Base-by-base conservation (phyloP, 2,329 filamentous ascomycete genomes). In the Setomelanomma holmii region DNA sequence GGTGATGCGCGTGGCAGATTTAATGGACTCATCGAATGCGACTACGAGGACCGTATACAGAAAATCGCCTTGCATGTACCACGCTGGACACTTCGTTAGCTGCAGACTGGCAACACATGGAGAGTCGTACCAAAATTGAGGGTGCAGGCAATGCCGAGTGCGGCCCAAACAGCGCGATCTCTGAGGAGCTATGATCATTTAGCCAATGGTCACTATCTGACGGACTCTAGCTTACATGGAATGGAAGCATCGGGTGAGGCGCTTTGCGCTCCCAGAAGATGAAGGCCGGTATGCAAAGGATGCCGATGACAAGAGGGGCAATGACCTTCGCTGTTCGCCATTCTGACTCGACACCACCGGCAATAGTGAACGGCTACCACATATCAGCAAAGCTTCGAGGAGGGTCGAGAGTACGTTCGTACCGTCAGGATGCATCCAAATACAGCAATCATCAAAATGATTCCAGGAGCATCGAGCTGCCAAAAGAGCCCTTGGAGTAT, bases 51-150 rank as follows among this genome's bases (percentile, higher is more conserved):
- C 81, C 0, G 86, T 86, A 73, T 82, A 88, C 2, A 89, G 78
- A 68, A 83, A 88, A 64, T 87, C 83, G 19, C 82, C 84, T 69
- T 89, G 86, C 71, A 87, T 78, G 54, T 81, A 82, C 85, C 85
- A 88, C 16, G 63, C 61, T 47, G 40, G 49, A 14, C 24, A 40
- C 17, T 10, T 21, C 39, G 24, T 54, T 35, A 48, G 55, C 41
- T 11, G 20, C 5, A 22, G 20, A 22, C n/a, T 8, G 11, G 19
- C 4, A 34, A 14, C 8, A 20, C 27, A 33, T 6, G 20, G 24
- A 20, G 12, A 17, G 1, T 14, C 22, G 21, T 49, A 59, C 52
- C 50, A 24, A 60, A 63, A 39, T 65, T 65, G 1, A 67, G 54
- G 11, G 52, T 56, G 12, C 54, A 51, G 1, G 80, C 85, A 38